These are phyloP conservation scores for Huntiella decipiens DNA, from an alignment of 2,329 filamentous ascomycete genomes.

Conservation along the genomic window DNA sequence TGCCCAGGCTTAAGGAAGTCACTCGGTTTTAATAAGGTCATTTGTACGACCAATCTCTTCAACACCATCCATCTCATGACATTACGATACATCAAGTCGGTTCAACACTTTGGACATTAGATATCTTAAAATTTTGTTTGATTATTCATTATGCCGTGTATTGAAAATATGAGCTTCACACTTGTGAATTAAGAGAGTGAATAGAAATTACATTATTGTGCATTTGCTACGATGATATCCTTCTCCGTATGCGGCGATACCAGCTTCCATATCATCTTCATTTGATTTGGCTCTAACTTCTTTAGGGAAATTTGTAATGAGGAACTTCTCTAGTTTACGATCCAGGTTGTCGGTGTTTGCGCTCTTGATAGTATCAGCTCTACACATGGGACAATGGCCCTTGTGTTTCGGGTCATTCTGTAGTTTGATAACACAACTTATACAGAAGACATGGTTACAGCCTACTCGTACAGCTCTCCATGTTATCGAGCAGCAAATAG, in stretches of 20 bases:
- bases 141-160: too few relatives aligned
- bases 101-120: neutral
- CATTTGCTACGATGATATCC: constrained; percentile 42
- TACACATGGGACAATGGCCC: constrained; percentile 59
- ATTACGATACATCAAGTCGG: neutral
- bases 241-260: constrained; percentile 52
- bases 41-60: too few relatives aligned
- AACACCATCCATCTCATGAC: too few relatives aligned
- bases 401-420: constrained; percentile 35
- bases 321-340: constrained; percentile 43
- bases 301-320: constrained; percentile 57
- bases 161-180: too few relatives aligned
- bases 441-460: constrained; percentile 67
- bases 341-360: constrained; percentile 49
- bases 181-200: too few relatives aligned
- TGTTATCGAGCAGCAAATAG: constrained; percentile 60
- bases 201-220: constrained; percentile 32
- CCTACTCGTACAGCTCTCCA: constrained; percentile 62
- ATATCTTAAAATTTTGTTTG: neutral
- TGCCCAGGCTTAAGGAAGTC: neutral
- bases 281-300: constrained; percentile 48
- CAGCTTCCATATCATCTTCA: constrained; percentile 58
- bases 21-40: neutral
- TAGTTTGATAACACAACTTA: constrained; percentile 63
- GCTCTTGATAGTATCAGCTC: constrained; percentile 48